These are phyloP conservation scores for Sistotremastrum suecicum DNA, from an alignment of 768 basidiomycete species.

Conservation along the genomic window DNA sequence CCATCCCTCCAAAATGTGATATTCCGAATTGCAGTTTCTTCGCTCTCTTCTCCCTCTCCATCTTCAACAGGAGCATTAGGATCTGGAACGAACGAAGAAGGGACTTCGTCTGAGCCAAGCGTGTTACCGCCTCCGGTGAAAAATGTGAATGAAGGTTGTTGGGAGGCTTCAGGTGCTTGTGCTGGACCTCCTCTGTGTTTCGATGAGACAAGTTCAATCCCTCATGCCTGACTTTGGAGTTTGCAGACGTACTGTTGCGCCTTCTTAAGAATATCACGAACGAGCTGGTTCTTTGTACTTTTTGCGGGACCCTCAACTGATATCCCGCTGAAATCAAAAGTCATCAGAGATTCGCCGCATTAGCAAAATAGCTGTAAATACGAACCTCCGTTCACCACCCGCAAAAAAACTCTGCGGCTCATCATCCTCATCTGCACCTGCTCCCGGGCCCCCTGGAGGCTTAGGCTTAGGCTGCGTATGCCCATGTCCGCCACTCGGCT, in stretches of 20 bases:
- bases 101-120: slow-evolving; percentile 83
- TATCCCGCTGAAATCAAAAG: slow-evolving; percentile 47
- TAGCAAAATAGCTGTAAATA: background rate
- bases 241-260: slow-evolving; percentile 58
- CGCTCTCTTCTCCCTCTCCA: slow-evolving; percentile 23
- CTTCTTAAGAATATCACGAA: slow-evolving; percentile 60
- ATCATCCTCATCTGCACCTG: slow-evolving; percentile 23
- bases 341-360: background rate
- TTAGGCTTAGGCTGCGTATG: no score
- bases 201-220: slow-evolving; percentile 3
- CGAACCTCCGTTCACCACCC: slow-evolving; percentile 85
- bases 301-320: slow-evolving; percentile 73
- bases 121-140: slow-evolving; percentile 71
- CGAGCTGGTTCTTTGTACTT: slow-evolving; percentile 29
- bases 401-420: slow-evolving; percentile 70
- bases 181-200: slow-evolving; percentile 23
- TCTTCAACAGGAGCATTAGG: slow-evolving; percentile 28
- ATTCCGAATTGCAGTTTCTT: slow-evolving; percentile 50
- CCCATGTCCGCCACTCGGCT: no score
- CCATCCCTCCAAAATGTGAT: slow-evolving; percentile 92
- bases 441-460: no score
- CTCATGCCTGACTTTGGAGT: slow-evolving; percentile 2
- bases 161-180: slow-evolving; percentile 8
- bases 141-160: slow-evolving; percentile 12
- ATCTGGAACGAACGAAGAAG: slow-evolving; percentile 65